Conservation (phyloP, 371 early-diverging fungal genomes). For the Entomophthora muscae region DNA sequence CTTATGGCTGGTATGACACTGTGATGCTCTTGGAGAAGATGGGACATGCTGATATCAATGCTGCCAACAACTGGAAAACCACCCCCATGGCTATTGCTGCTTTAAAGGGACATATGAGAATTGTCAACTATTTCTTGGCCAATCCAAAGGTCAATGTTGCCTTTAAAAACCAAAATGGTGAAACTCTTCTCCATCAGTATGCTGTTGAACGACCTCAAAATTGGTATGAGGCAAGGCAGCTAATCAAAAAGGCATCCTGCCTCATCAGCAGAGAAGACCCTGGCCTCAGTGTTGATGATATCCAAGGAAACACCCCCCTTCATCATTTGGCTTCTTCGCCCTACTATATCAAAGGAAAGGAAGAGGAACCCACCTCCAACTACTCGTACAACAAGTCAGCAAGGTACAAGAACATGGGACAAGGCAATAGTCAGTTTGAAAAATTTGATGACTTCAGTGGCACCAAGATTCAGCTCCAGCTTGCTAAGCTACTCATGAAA, state of each 20-base stretch:
- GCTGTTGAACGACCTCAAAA: constrained; percentile 13
- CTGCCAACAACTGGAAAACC: constrained; percentile 30
- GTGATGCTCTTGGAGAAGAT: constrained; percentile 24
- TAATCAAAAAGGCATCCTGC: constrained; percentile 16
- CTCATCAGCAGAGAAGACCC: constrained; percentile 23
- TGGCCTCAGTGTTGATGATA: constrained; percentile 19
- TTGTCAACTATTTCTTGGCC: constrained; percentile 25
- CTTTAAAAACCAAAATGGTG: constrained; percentile 26
- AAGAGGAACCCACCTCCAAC: constrained; percentile 13
- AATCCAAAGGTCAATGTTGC: constrained; percentile 21
- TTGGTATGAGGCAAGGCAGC: constrained; percentile 17
- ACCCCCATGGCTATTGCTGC: constrained; percentile 36
- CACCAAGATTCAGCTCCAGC: constrained; percentile 11
- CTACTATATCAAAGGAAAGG: constrained; percentile 11
- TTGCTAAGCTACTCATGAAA: constrained; percentile 16
- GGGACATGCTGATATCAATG: constrained; percentile 21
- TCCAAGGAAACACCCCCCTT: constrained; percentile 26
- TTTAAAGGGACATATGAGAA: constrained; percentile 29
- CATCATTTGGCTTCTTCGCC: constrained; percentile 19
- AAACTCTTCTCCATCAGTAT: constrained; percentile 25
- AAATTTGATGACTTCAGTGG: constrained; percentile 19
- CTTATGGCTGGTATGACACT: constrained; percentile 25
- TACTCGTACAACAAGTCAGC: not conserved
- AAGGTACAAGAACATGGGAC: not conserved
- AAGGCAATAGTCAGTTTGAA: not conserved